Base-by-base conservation (phyloP, 129 eudicot species). In the Sambucus nigra region DNA sequence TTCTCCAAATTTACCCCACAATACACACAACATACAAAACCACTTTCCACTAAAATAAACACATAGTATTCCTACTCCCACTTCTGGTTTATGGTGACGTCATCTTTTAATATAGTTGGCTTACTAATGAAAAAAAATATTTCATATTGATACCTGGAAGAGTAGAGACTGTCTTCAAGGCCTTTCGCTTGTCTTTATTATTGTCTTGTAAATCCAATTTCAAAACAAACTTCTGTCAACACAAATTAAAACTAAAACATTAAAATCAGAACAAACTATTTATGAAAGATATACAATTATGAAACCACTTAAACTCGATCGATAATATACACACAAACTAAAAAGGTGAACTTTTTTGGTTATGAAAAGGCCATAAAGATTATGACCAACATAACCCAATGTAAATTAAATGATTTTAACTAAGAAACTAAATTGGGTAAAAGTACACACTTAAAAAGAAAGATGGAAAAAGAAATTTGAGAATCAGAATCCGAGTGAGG, bases 151-250 rank as follows among this genome's bases (percentile, higher is more conserved):
- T 80, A 82, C 96, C 96, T 73, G 96, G 29, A 48, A 87, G 96
- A 42, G 85, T 19, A 24, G 96, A 76, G 16, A 87, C 96, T 21
- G 67, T 65, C 76, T 87, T 87, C 56, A 87, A 22, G 14, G 96
- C 96, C 60, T 73, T 87, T 68, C 91, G 67, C 77, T 87, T 87
- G 20, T 80, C 93, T 50, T 35, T 68, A 39, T 62, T 82, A 35
- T n/a, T n/a, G 47, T 87, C 96, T 55, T 87, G 73, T 67, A 87
- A 47, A 33, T 87, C 96, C 96, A 87, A 59, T 57, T 66, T 87
- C 68, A 87, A n/a, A 65, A 87, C 76, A 45, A 68, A 61, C 51
- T 87, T 82, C 96, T 87, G 83, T 25, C 44, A 62, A 23, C 39
- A 53, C 42, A 28, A 58, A 48, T 20, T 9, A 67, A 35, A 12